Evolutionary conservation across 2,329 filamentous ascomycete genomes (phyloP).

Genomic region (Aspergillus sp.): DNA sequence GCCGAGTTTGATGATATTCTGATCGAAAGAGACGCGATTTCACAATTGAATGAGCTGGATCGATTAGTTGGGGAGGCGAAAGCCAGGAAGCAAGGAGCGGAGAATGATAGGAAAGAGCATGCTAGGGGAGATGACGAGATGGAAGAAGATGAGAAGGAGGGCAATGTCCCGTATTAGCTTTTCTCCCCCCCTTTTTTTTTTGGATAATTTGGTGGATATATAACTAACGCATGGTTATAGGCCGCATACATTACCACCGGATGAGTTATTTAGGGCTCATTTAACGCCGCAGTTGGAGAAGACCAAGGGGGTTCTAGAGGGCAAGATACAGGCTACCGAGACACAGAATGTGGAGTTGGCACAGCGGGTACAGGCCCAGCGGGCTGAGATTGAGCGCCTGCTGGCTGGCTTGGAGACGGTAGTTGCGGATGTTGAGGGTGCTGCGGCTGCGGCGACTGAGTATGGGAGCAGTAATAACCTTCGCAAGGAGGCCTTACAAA

Average conservation of each 20-base stretch:
- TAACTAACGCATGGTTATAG: constrained; percentile 33
- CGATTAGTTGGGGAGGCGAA: constrained; percentile 59
- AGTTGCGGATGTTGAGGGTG: constrained; percentile 57
- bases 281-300: constrained; percentile 56
- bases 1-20: constrained; percentile 63
- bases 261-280: constrained; percentile 59
- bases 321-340: constrained; percentile 52
- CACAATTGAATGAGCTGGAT: constrained; percentile 61
- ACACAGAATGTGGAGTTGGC: constrained; percentile 55
- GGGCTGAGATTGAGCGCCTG: constrained; percentile 57
- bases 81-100: constrained; percentile 46
- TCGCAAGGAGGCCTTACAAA: constrained; percentile 43
- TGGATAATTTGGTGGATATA: not conserved
- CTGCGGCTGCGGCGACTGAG: constrained; percentile 43
- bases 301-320: constrained; percentile 50
- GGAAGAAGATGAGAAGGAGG: constrained; percentile 42
- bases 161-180: constrained; percentile 48
- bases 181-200: not conserved
- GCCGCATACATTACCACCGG: constrained; percentile 59
- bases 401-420: constrained; percentile 56
- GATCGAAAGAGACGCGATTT: constrained; percentile 55
- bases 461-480: constrained; percentile 39
- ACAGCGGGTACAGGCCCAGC: constrained; percentile 53
- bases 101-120: not conserved
- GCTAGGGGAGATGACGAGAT: constrained; percentile 29